Evolutionary conservation across 345 rosid species (phyloP), one percentile per base, ranked within the genome.

Genomic region (Populus euphratica): DNA sequence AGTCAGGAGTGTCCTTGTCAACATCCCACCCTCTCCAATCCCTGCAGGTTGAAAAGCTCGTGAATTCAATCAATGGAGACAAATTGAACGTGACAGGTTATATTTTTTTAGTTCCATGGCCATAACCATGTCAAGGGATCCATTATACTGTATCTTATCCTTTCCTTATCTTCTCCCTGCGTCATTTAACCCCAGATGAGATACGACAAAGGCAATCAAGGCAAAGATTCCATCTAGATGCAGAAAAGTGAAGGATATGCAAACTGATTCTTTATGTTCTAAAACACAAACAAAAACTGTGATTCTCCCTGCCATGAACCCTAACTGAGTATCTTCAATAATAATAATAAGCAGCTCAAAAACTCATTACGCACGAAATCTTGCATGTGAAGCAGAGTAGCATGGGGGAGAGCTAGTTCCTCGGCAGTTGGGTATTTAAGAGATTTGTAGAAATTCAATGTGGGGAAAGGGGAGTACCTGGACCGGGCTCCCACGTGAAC

Each of bases 161-260:
- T 29, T 44, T 44, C 17, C 50, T 13, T 44, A 44, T 47, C 50
- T 4, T 47, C 50, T 1, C 27, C 5, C 10, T 5, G 5, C 25
- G 27, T 62, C 31, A 23, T n/a, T 27, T 13, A 29, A 62, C 9
- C 25, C 66, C 5, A 23, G 61, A 14, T 14, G 54, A 17, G 73
- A 47, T 8, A 44, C 20, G 36, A 41, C 6, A 8, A 3, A 47
- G 50, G 47, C 12, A 61, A 41, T 2, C 7, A 25, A 64, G 76
- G 71, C 49, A 36, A 75, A 75, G 36, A 75, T 75, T 36, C 78
- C n/a, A n/a, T 50, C 65, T 7, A 49, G 65, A 66, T 66, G 25
- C 71, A 65, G 1, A 20, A 43, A 21, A 59, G 43, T 43, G 39
- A n/a, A 2, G 36, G 21, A 23, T 21, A 43, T 39, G 54, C 69